These are phyloP conservation scores for Protostelium mycophagum DNA, from an alignment of 78 protist species.

Conservation along the genomic window DNA sequence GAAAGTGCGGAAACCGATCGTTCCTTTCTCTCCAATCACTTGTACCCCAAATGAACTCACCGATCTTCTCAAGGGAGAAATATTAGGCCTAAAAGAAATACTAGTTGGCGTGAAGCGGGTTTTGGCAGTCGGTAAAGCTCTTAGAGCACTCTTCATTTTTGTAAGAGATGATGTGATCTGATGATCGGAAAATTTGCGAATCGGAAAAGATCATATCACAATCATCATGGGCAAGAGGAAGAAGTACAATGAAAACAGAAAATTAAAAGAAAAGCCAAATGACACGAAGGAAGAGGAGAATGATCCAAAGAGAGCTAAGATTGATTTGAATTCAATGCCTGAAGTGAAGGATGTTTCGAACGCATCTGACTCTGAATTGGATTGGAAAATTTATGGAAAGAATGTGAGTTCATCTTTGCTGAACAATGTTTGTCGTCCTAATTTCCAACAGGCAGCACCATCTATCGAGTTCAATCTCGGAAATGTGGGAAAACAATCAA, in stretches of 20 bases:
- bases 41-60: too few relatives aligned
- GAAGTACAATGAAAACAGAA: neutral
- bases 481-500: too few relatives aligned
- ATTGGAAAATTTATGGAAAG: neutral
- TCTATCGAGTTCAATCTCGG: neutral
- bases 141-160: neutral
- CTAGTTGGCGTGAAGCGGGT: too few relatives aligned
- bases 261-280: neutral
- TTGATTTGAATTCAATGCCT: too few relatives aligned
- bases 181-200: neutral
- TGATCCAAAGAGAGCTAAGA: too few relatives aligned
- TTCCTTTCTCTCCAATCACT: neutral
- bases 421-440: neutral
- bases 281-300: neutral
- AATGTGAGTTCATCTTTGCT: neutral
- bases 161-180: neutral
- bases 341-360: too few relatives aligned
- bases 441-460: neutral
- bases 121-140: neutral
- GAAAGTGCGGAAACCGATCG: neutral
- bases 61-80: too few relatives aligned
- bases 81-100: too few relatives aligned
- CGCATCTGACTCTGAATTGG: too few relatives aligned
- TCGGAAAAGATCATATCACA: neutral
- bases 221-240: neutral